Evolutionary conservation across 306 rosid species (phyloP).

Genomic region (Trifolium repens): DNA sequence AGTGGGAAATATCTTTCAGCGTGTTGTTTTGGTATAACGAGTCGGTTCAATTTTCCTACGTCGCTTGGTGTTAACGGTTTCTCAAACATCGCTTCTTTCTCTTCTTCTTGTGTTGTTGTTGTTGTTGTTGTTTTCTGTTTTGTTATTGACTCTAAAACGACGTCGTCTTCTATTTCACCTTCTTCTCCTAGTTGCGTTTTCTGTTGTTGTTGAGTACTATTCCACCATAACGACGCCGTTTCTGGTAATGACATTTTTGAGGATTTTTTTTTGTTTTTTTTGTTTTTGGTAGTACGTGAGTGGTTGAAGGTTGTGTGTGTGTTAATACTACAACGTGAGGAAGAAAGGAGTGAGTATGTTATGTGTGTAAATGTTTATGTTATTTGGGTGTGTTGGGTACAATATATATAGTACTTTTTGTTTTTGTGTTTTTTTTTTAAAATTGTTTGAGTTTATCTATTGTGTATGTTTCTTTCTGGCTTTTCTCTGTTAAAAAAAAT

Average conservation of each 20-base stretch:
- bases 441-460: background rate
- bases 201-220: background rate
- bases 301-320: constrained; percentile 8
- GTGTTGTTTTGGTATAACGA: constrained; percentile 88
- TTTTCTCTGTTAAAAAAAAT: background rate
- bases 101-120: background rate
- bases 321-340: background rate
- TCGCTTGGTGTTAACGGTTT: constrained; percentile 91
- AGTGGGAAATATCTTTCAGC: constrained; percentile 87
- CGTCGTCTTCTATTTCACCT: constrained; percentile 12
- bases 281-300: background rate
- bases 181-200: constrained; percentile 26
- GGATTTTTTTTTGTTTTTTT: background rate
- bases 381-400: background rate
- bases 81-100: constrained; percentile 82
- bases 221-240: constrained; percentile 15
- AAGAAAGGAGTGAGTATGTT: background rate
- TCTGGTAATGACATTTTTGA: constrained; percentile 10
- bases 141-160: background rate
- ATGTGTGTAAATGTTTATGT: background rate
- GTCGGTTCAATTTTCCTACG: constrained; percentile 90
- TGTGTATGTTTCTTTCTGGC: background rate
- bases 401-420: constrained; percentile 17
- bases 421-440: background rate
- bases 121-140: background rate